Evolutionary conservation across 2,329 filamentous ascomycete species (phyloP).

Genomic region (Fusarium odoratissimum): DNA sequence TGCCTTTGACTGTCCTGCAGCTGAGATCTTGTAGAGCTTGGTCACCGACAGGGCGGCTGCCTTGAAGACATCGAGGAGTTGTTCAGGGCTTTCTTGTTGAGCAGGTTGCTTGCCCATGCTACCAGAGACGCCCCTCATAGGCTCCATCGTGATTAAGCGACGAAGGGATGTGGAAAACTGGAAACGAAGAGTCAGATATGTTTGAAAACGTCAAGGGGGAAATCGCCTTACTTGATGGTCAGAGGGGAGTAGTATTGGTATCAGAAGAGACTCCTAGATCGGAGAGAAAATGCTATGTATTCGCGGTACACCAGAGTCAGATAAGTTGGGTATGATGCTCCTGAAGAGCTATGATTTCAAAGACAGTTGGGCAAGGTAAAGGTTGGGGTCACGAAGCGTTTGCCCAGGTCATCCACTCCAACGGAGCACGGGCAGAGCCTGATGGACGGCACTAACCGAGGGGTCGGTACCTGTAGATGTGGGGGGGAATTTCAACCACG

Average conservation of each 20-base stretch:
- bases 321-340: constrained; percentile 21
- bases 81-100: constrained; percentile 62
- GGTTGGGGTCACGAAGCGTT: constrained; percentile 37
- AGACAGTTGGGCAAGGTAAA: constrained; percentile 24
- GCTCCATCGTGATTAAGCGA: constrained; percentile 44
- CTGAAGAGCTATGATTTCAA: constrained; percentile 20
- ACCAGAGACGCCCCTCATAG: constrained; percentile 48
- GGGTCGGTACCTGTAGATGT: constrained; percentile 43
- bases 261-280: background rate
- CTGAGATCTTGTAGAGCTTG: constrained; percentile 94
- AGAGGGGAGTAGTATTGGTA: background rate
- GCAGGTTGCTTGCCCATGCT: constrained; percentile 47
- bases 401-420: constrained; percentile 36
- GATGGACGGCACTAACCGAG: constrained; percentile 46
- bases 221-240: constrained; percentile 26
- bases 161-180: constrained; percentile 9
- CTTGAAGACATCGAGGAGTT: constrained; percentile 89
- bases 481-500: constrained; percentile 32
- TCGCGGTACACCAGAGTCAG: constrained; percentile 7
- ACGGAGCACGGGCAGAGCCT: constrained; percentile 38
- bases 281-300: background rate
- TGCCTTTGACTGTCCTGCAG: constrained; percentile 79
- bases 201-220: constrained; percentile 6
- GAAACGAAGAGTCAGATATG: constrained; percentile 21
- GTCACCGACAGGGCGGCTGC: constrained; percentile 93